Percentiles rank a stretch among this genome's conserved stretches.
Conservation (phyloP, 1,284 basidiomycete genomes). For the Ganoderma multipileum region DNA sequence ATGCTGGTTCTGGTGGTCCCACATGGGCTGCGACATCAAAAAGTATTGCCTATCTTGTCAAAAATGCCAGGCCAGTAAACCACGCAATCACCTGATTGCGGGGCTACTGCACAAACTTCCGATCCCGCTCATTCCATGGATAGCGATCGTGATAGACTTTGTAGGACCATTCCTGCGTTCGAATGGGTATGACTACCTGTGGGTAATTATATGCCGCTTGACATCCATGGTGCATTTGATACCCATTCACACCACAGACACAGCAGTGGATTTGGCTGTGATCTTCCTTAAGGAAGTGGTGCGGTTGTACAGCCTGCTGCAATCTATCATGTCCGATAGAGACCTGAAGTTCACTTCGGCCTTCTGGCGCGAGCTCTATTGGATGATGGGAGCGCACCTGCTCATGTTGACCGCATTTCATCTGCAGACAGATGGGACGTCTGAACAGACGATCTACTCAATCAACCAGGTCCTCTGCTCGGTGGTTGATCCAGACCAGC, state of each 20-base stretch:
- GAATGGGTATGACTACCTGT: constrained; percentile 30
- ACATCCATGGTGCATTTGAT: constrained; percentile 35
- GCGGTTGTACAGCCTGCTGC: constrained; percentile 35
- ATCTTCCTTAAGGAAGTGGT: constrained; percentile 35
- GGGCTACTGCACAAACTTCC: constrained; percentile 37
- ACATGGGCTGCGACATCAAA: constrained; percentile 28
- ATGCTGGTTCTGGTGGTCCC: constrained; percentile 44
- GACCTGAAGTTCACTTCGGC: constrained; percentile 37
- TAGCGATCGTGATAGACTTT: constrained; percentile 38
- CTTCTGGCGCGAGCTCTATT: constrained; percentile 39
- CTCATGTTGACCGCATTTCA: constrained; percentile 43
- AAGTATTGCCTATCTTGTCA: constrained; percentile 35
- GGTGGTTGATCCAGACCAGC: constrained; percentile 39
- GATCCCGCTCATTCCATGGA: constrained; percentile 34
- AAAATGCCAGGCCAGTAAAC: constrained; percentile 36
- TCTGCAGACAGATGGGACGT: constrained; percentile 43
- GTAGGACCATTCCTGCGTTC: constrained; percentile 35
- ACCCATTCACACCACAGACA: constrained; percentile 21
- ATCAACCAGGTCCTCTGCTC: constrained; percentile 38
- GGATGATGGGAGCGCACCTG: constrained; percentile 36
- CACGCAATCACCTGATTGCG: constrained; percentile 11
- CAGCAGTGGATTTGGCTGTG: constrained; percentile 29
- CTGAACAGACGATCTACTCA: constrained; percentile 41
- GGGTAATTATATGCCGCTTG: constrained; percentile 32
- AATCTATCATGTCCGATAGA: constrained; percentile 36